These are phyloP conservation scores for Penicillium salamii DNA, from an alignment of 495 filamentous ascomycete genomes.

Conservation along the genomic window DNA sequence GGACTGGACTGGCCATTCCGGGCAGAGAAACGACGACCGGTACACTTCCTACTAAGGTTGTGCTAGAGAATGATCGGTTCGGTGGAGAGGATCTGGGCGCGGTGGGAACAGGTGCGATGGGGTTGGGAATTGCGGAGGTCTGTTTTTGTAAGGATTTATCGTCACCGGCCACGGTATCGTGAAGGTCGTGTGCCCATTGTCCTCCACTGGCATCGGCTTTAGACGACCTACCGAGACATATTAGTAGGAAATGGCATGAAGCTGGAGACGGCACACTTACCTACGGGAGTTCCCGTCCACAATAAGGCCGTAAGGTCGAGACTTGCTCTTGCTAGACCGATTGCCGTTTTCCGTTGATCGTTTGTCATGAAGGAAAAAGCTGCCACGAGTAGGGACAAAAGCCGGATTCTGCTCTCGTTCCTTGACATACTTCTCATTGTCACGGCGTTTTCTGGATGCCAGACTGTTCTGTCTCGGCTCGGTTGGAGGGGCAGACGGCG, in stretches of 20 bases:
- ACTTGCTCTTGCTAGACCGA: slow-evolving; percentile 41
- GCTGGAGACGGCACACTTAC: slow-evolving; percentile 17
- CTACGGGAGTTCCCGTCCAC: slow-evolving; percentile 47
- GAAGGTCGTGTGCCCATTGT: slow-evolving; percentile 92
- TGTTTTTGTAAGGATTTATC: slow-evolving; percentile 33
- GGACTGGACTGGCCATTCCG: slow-evolving; percentile 67
- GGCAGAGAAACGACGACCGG: slow-evolving; percentile 78
- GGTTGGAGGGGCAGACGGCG: slow-evolving; percentile 40
- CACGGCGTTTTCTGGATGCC: slow-evolving; percentile 69
- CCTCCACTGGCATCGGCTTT: slow-evolving; percentile 75
- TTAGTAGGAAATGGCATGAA: slow-evolving; percentile 13
- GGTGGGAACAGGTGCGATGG: slow-evolving; percentile 37
- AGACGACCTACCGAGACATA: slow-evolving; percentile 55
- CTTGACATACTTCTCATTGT: slow-evolving; percentile 87
- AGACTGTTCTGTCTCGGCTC: slow-evolving; percentile 46
- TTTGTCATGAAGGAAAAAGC: slow-evolving; percentile 97
- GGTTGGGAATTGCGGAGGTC: slow-evolving; percentile 19
- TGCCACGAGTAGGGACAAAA: slow-evolving; percentile 91
- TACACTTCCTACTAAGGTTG: slow-evolving; percentile 68
- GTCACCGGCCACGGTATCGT: slow-evolving; percentile 67
- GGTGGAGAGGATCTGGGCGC: slow-evolving; percentile 49
- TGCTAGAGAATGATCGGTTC: slow-evolving; percentile 68
- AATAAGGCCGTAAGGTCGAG: slow-evolving; percentile 44
- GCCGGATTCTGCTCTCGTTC: slow-evolving; percentile 86
- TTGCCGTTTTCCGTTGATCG: slow-evolving; percentile 66